Base-by-base conservation (phyloP, 768 basidiomycete genomes). In the Pulveroboletus sp. region DNA sequence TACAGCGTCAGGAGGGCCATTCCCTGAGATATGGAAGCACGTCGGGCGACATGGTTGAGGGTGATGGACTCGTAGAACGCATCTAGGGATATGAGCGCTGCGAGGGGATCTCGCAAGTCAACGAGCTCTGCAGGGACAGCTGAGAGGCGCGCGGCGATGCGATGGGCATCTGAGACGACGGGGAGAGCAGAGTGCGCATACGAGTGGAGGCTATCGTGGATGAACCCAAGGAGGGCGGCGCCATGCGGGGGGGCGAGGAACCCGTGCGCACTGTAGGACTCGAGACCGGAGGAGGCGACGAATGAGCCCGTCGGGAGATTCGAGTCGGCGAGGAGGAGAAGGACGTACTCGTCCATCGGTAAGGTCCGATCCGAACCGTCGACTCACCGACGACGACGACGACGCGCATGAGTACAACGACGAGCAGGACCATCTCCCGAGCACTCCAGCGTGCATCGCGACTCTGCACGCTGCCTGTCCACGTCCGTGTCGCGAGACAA, bases 221-320 rank as follows among this genome's bases (percentile, higher is more conserved):
- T 51, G 65, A 93, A 95, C 28, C 74, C 72, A 46, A 81, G 61
- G 18, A 77, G 57, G 69, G 54, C 41, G 27, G 41, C 24, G 41
- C 32, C 21, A 47, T 26, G 47, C 1, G 56, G 45, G 63, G 42
- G 56, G 1, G 76, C 61, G 14, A 73, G 55, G 61, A 94, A 88
- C 0, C 93, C 96, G 65, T 99, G 96, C 26, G 87, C 85, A 36
- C 81, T 70, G 64, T 83, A 93, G 5, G 93, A 92, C 62, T 99
- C 95, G 52, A 98, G 78, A 2, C 95, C 95, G 3, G 90, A 81
- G 1, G 93, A 96, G 0, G 94, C 90, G 51, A 97, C 90, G 67
- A 99, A 99, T 1, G 95, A 87, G 32, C 96, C 96, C 0, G 95
- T 98, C 2, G 96, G 96, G 3, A 99, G 82, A 68, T 95, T 97